Percentiles rank a stretch among this genome's conserved stretches.
These are phyloP conservation scores for Dendrobium nobile DNA, from an alignment of 106 monocot species.

Conservation along the genomic window DNA sequence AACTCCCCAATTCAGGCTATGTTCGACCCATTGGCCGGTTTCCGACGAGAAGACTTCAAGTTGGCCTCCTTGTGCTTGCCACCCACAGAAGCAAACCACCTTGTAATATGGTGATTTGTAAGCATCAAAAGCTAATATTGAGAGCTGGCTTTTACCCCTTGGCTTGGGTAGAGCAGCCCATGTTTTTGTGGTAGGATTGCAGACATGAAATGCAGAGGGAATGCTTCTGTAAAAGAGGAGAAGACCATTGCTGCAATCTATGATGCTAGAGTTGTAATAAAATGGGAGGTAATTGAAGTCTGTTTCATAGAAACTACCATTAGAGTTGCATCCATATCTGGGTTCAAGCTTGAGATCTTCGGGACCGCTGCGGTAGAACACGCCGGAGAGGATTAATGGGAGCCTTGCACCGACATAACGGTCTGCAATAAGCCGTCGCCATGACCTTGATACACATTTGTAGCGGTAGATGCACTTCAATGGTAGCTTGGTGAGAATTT, in stretches of 20 bases:
- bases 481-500: constrained; percentile 48
- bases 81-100: constrained; percentile 43
- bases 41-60: constrained; percentile 38
- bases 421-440: constrained; percentile 33
- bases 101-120: constrained; percentile 23
- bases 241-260: constrained; percentile 54
- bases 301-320: not conserved
- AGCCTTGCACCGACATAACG: constrained; percentile 21
- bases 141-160: constrained; percentile 12
- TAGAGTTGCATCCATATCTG: constrained; percentile 16
- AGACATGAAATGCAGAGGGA: constrained; percentile 22
- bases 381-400: constrained; percentile 35
- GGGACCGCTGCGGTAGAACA: constrained; percentile 16
- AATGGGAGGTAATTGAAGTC: constrained; percentile 42
- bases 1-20: constrained; percentile 20
- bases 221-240: constrained; percentile 29
- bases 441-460: constrained; percentile 43
- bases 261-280: constrained; percentile 22
- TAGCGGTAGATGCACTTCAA: constrained; percentile 31
- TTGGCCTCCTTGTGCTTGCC: constrained; percentile 23
- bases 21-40: constrained; percentile 23
- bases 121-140: constrained; percentile 45
- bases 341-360: constrained; percentile 7
- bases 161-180: constrained; percentile 28
- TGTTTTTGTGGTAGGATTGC: constrained; percentile 32